Conservation (phyloP, 2,329 filamentous ascomycete species). For the Podosphaera fusca region DNA sequence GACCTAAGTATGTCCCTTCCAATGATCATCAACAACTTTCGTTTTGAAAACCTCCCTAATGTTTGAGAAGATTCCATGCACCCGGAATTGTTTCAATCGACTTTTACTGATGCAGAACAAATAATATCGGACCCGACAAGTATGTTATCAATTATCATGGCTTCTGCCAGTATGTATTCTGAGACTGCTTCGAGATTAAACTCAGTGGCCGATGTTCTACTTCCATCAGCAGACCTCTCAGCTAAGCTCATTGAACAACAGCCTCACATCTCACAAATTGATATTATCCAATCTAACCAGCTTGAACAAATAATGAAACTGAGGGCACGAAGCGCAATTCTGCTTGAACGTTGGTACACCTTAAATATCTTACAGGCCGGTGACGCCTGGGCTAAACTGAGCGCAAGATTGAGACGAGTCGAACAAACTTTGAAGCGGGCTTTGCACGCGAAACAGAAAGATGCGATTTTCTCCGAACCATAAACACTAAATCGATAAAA, state of each 20-base stretch:
- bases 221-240: slow-evolving; percentile 14
- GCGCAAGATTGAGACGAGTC: slow-evolving; percentile 12
- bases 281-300: slow-evolving; percentile 14
- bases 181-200: slow-evolving; percentile 16
- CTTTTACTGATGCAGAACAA: slow-evolving; percentile 9
- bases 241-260: slow-evolving; percentile 15
- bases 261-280: slow-evolving; percentile 14
- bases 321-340: slow-evolving; percentile 12
- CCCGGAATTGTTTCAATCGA: slow-evolving; percentile 16
- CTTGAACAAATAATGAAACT: slow-evolving; percentile 13
- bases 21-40: not conserved
- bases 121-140: slow-evolving; percentile 11
- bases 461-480: slow-evolving; percentile 3
- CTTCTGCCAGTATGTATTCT: slow-evolving; percentile 15
- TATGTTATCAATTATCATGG: slow-evolving; percentile 14
- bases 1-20: slow-evolving; percentile 10
- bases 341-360: slow-evolving; percentile 15
- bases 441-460: slow-evolving; percentile 6
- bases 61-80: slow-evolving; percentile 8
- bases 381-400: slow-evolving; percentile 16
- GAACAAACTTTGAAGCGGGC: slow-evolving; percentile 12
- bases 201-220: slow-evolving; percentile 14
- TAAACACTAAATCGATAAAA: not conserved
- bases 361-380: slow-evolving; percentile 13
- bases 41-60: slow-evolving; percentile 7